These are phyloP conservation scores for Rostrohypoxylon terebratum DNA, from an alignment of 495 filamentous ascomycete genomes.

Conservation along the genomic window DNA sequence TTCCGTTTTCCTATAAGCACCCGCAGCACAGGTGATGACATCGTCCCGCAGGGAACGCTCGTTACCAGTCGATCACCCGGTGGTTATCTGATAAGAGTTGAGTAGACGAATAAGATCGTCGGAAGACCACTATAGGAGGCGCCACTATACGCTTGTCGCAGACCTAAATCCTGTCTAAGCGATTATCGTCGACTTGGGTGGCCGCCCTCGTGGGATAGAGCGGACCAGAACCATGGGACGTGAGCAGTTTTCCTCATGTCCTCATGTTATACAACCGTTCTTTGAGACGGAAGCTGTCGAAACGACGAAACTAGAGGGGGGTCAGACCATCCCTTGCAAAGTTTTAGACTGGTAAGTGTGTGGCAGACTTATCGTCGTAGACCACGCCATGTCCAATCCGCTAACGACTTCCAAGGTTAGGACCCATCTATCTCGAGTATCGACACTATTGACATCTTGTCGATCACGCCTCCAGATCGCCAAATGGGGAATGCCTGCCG, in stretches of 20 bases:
- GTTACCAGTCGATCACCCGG: slow-evolving; percentile 46
- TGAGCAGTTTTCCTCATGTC: slow-evolving; percentile 33
- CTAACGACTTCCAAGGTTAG: slow-evolving; percentile 17
- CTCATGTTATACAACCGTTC: slow-evolving; percentile 35
- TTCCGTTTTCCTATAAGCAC: slow-evolving; percentile 42
- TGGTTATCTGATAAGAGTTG: slow-evolving; percentile 47
- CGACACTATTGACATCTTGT: slow-evolving; percentile 28
- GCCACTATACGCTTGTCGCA: slow-evolving; percentile 41
- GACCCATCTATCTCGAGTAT: slow-evolving; percentile 41
- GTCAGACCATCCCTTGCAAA: slow-evolving; percentile 34
- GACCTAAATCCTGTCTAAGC: slow-evolving; percentile 37
- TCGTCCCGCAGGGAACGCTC: slow-evolving; percentile 43
- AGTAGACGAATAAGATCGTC: slow-evolving; percentile 42
- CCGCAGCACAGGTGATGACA: slow-evolving; percentile 42
- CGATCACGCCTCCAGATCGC: slow-evolving; percentile 42
- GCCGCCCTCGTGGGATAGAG: slow-evolving; percentile 39
- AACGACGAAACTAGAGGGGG: slow-evolving; percentile 43
- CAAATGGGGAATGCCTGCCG: slow-evolving; percentile 13
- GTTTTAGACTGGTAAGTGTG: slow-evolving; percentile 43
- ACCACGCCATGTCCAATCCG: slow-evolving; percentile 16
- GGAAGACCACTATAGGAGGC: slow-evolving; percentile 29
- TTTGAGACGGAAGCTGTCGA: slow-evolving; percentile 39
- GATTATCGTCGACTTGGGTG: slow-evolving; percentile 29
- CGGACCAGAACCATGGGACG: slow-evolving; percentile 39
- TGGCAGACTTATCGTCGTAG: slow-evolving; percentile 35